Base-by-base conservation (phyloP, 257 asterid genomes). In the Anisodus tanguticus region DNA sequence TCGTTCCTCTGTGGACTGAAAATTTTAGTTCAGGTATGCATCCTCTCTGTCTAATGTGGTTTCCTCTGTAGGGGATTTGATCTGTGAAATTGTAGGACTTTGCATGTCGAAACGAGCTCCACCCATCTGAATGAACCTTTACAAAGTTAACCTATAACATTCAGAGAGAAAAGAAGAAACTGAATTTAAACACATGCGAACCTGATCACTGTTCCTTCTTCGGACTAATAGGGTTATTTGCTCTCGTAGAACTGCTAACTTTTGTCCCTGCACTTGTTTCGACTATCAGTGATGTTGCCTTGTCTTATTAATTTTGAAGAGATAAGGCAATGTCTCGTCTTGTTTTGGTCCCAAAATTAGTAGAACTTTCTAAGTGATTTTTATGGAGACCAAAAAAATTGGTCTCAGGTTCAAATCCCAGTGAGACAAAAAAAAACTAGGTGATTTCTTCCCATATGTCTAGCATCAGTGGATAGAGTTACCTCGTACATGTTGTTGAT, bases 1-100 rank as follows among this genome's bases (percentile, higher is more conserved):
- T 82, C 6, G 76, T 64, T 67, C 99, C 99, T 11, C 71, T 97
- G 90, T 97, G 99, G 98, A 87, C 94, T 55, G 82, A 86, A 35
- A 86, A 39, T 58, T 91, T 94, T 68, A 79, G 87, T 83, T 89
- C 95, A 95, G 99, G 99, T 94, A 51, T n/a, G n/a, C 6, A 2
- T 60, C 26, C 62, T 81, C 80, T 83, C 47, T 43, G 41, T 82
- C 76, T 87, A 6, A 49, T 35, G 8, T 11, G 22, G 72, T 22
- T 80, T 19, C 39, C 74, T 39, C 41, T 37, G 13, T 62, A 12
- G 13, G n/a, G 58, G 81, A 49, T 35, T 49, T 22, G 6, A 76
- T 39, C 81, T 51, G 22, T 26, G 81, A 4, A 49, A 1, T 51
- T 22, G 37, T 76, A 49, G 43, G 63, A 76, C 12, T 76, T 22